Evolutionary conservation across 2,329 filamentous ascomycete species (phyloP), one percentile per base, ranked within the genome.

Genomic region (Fusarium tricinctum): DNA sequence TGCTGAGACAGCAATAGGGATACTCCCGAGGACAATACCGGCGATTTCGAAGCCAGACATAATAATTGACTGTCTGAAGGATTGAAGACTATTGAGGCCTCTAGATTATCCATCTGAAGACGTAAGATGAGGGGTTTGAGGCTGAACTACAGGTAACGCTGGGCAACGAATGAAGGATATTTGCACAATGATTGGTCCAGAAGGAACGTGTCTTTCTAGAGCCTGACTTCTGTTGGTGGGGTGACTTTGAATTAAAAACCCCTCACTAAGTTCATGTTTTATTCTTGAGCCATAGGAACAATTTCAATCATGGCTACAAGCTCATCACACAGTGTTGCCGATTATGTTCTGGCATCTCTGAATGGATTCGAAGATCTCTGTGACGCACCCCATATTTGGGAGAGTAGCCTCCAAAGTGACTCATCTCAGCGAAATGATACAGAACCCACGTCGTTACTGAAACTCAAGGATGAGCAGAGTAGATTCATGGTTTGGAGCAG

Each of bases 401-500:
- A 0, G 6, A 14, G 15, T 6, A 0, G 3, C 1, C 1, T 4
- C 0, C 3, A 42, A 2, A 5, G 2, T 1, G 10, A 30, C 0
- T 5, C 0, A 1, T 0, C 8, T 8, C 0, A 2, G 6, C 8
- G 6, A 4, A 8, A 3, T n/a, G 14, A 15, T 8, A 17, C 13
- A 12, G 6, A 17, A 0, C 23, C 8, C 0, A 17, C 17, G 1
- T n/a, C 32, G 0, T 13, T 5, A 0, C 2, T 42, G 1, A 44
- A 10, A 3, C 46, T 26, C 8, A 23, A 20, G 1, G 51, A 44
- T 3, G 63, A 70, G 15, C 19, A 42, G 4, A 23, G n/a, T 8
- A 50, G 67, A 8, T 60, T 70, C 30, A 68, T 68, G 14, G 43
- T 70, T 0, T 68, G 68, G 68, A 44, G 43, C 2, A 57, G 46